These are phyloP conservation scores for Dactylellina cionopaga DNA, from an alignment of 2,329 filamentous ascomycete species.

Conservation along the genomic window DNA sequence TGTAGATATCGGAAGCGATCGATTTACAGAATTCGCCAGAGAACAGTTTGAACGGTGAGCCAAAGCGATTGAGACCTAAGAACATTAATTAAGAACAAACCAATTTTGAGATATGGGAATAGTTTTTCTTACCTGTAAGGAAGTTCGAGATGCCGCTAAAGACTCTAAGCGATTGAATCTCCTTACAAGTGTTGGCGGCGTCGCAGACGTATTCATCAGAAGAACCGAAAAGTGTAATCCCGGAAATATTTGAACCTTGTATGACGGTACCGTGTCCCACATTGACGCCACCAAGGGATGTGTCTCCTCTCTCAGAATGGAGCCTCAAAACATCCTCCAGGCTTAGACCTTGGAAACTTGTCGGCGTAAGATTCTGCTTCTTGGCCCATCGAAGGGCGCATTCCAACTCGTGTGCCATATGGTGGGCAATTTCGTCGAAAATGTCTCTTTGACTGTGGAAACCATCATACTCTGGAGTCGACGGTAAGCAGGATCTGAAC, in stretches of 20 bases:
- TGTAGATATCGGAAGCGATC: constrained; percentile 41
- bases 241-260: constrained; percentile 8
- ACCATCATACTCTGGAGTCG: constrained; percentile 40
- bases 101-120: not conserved
- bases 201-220: constrained; percentile 2
- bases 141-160: constrained; percentile 37
- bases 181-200: constrained; percentile 5
- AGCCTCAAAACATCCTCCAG: constrained; percentile 44
- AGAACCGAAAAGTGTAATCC: constrained; percentile 32
- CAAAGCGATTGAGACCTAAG: constrained; percentile 30
- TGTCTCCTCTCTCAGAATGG: constrained; percentile 38
- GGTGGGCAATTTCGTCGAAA: constrained; percentile 49
- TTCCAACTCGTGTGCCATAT: constrained; percentile 48
- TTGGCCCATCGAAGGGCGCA: constrained; percentile 50
- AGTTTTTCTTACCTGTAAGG: constrained; percentile 17
- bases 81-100: not conserved
- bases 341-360: constrained; percentile 46
- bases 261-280: not conserved
- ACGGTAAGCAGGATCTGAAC: constrained; percentile 43
- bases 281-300: constrained; percentile 1
- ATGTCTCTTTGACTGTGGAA: constrained; percentile 45
- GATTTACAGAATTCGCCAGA: constrained; percentile 51
- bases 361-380: constrained; percentile 46
- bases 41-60: constrained; percentile 49
- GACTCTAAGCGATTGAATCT: constrained; percentile 44